Base-by-base conservation (phyloP, 495 filamentous ascomycete species). In the Cercophora samala region DNA sequence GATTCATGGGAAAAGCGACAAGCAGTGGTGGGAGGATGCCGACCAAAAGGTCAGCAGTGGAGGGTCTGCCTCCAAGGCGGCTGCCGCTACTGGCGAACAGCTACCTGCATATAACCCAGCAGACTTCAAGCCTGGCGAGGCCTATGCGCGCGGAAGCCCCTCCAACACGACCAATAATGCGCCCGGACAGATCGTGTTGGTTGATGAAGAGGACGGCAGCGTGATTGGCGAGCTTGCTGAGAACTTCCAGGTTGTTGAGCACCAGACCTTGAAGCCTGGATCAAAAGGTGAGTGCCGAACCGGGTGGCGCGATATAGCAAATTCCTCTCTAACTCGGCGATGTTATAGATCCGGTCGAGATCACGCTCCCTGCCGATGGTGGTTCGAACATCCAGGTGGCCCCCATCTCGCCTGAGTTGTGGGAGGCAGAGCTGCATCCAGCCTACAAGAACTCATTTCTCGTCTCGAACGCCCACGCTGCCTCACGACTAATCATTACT, bases 131-230 rank as follows among this genome's bases (percentile, higher is more conserved):
- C 90, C 91, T 4, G 92, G 93, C 3, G 89, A 95, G 76, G 92
- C 82, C 3, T 94, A 96, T 74, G 84, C 86, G 19, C 72, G 75
- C 32, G 83, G 83, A 11, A 83, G 85, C 65, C 74, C 81, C 58
- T 84, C 81, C 69, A 78, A 76, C 15, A 46, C 37, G 6, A 9
- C 37, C 11, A 78, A 81, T 17, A 78, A 81, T 52, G 74, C 70
- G 29, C 79, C 78, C 6, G 91, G 92, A 6, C 89, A 92, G 73
- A 94, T 99, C 66, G 95, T 98, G n/a, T 82, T 99, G 3, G 81
- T 98, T 26, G 92, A 99, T 66, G 95, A 99, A 73, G 94, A 98
- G 68, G 89, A 99, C 82, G 95, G 92, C 60, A 94, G 90, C 75
- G 90, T 98, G 5, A 92, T 99, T 19, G 96, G 95, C 29, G 95